Evolutionary conservation across 345 rosid genomes (phyloP), one percentile per base, ranked within the genome.

Genomic region (Corchorus olitorius): DNA sequence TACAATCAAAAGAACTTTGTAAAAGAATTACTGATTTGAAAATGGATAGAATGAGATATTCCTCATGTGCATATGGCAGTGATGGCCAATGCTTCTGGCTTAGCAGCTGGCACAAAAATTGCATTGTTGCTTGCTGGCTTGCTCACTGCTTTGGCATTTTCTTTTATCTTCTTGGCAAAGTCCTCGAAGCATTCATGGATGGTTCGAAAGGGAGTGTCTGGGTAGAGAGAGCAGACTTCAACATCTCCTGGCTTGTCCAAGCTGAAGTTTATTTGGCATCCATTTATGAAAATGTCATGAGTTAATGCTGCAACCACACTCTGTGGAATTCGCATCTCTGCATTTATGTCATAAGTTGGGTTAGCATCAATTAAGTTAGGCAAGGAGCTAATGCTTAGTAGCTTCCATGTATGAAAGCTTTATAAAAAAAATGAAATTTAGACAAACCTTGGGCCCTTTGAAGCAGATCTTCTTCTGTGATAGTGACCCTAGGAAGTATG

Each of bases 261-360:
- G 12, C 69, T 9, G 68, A 63, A 81, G 78, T 81, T 79, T 63
- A 76, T 70, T 56, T 84, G 87, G 72, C 81, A 81, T 4, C 83
- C 84, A 0, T 73, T 84, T 3, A 79, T 84, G 77, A 84, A 84
- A 16, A 84, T 81, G 77, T 81, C 84, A 14, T 76, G 87, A 27
- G 84, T 81, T 9, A 81, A 20, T 13, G 83, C 76, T 0, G 84
- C 83, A 3, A 76, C 87, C 33, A 84, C 41, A 54, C 87, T 81
- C 35, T 65, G 72, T 19, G 87, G 87, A 27, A 84, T 79, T 6
- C 72, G 78, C 82, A 79, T 81, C 71, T 79, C 84, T 84, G 82
- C 72, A 39, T 34, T 6, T 45, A 45, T 45, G 0, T 45, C 48
- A 45, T 6, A 45, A 45, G 48, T 5, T 5, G 45, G 8, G 59